Evolutionary conservation across 371 early-diverging fungal species (phyloP), one percentile per base, ranked within the genome.

Genomic region (Phascolomyces articulosus): DNA sequence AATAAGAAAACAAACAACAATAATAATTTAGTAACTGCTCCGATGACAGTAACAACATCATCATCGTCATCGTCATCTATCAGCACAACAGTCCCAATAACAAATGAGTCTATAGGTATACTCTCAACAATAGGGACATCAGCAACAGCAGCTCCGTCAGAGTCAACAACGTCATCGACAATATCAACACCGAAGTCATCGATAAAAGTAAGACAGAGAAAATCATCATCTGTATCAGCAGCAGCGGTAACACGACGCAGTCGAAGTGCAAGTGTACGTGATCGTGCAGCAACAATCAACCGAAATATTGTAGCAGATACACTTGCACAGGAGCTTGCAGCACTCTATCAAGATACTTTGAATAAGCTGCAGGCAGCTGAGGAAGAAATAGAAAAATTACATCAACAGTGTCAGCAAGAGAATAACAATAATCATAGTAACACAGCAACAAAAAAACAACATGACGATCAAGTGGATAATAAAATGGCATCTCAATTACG

Each of bases 401-500:
- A n/a, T 13, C 51, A 51, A 51, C n/a, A 51, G 16, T 16, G 23
- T 3, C 51, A 24, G n/a, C 21, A 23, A 51, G 23, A 51, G 26
- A 59, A 41, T 24, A 26, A 55, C 16, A 16, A 41, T 34, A 31
- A 34, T 26, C 28, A 10, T 15, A 20, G 31, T 16, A 57, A 40
- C 31, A 31, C 3, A 18, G 1, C 27, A 21, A 18, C 8, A 31
- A 18, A 40, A 38, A 3, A 21, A 44, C 13, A 44, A 9, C 2
- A 8, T 40, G 26, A 3, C 40, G 34, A n/a, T n/a, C 11, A 41
- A 20, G 29, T 24, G 23, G 60, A 53, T 20, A 60, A 54, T 10
- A 53, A 26, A 2, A 54, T 49, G 44, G 18, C 40, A 23, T 48
- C 65, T 1, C 60, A 60, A 29, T 15, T 65, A 24, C 51, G 76